Base-by-base conservation (phyloP, 192 early-diverging fungal genomes). In the Phlyctochytrium arcticum region DNA sequence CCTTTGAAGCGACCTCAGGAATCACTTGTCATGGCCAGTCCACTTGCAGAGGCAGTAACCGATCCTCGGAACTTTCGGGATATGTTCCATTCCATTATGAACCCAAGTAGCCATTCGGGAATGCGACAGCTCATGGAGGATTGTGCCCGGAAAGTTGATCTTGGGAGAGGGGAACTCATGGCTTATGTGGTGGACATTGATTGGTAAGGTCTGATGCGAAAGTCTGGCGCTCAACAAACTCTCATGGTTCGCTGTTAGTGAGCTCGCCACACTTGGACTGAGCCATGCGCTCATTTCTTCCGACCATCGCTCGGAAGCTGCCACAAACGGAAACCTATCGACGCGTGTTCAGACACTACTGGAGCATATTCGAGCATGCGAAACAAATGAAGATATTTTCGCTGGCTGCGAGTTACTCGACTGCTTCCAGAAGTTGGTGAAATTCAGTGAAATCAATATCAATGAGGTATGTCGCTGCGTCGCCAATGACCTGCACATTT, bases 1-100 rank as follows among this genome's bases (percentile, higher is more conserved):
- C 61, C 71, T 1, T 60, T 76, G 8, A 32, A 36, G 31, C 57
- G 75, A 54, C 80, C 80, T 0, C 46, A 32, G 9, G 64, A 77
- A 27, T 65, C 75, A 1, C 60, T 80, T 3, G 79, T 80, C 5
- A 44, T 55, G 32, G 71, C 79, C 1, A 36, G 51, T 19, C 46
- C 71, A 1, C 15, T 57, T 10, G 48, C 57, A 33, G 35, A 68
- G 32, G 48, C 47, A 6, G 44, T 73, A n/a, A 50, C 60, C 21
- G 71, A 76, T 53, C 46, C 62, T 17, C 26, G 39, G 3, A 29
- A 36, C 17, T 74, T 70, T 47, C 23, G 27, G 5, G 75, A 74
- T 32, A 42, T 68, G 15, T 68, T 77, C 39, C 26, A 54, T 30
- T 53, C 67, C 10, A 46, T 68, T 36, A 53, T 64, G 54, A 47